Conservation (phyloP, 768 basidiomycete species). For the Heimioporus sp. region DNA sequence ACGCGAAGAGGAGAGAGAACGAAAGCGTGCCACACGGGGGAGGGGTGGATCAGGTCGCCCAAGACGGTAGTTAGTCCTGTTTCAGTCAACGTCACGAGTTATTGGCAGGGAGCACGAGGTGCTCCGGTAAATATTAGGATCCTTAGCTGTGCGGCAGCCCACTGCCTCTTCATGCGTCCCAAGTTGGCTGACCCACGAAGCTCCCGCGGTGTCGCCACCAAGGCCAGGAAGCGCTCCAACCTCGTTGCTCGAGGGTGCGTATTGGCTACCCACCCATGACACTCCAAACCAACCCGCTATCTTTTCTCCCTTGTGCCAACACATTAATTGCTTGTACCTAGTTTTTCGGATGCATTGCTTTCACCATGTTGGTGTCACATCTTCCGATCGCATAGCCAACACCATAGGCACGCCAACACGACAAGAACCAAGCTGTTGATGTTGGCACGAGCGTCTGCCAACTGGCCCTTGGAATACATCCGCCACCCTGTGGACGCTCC, state of each 20-base stretch:
- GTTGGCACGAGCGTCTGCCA: slow-evolving; percentile 14
- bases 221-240: too few species aligned
- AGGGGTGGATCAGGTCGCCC: slow-evolving; percentile 18
- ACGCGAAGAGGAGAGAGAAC: slow-evolving; percentile 73
- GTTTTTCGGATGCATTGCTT: not conserved
- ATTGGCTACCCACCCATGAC: too few species aligned
- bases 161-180: not conserved
- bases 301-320: not conserved
- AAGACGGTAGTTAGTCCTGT: slow-evolving; percentile 20
- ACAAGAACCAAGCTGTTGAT: slow-evolving; percentile 1
- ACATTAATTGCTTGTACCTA: not conserved
- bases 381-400: not conserved
- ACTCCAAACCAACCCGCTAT: too few species aligned
- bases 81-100: not conserved
- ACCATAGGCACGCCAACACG: not conserved
- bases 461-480: not conserved
- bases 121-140: not conserved
- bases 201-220: too few species aligned
- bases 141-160: not conserved
- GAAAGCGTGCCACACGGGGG: slow-evolving; percentile 41
- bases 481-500: not conserved
- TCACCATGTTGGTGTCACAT: not conserved
- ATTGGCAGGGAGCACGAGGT: not conserved
- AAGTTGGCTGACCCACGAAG: too few species aligned
- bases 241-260: too few species aligned